A percentile compares a stretch with the other conserved stretches of the same genome.
These are phyloP conservation scores for Discostella stelligeroides DNA, from an alignment of 108 stramenopile species.

Conservation along the genomic window DNA sequence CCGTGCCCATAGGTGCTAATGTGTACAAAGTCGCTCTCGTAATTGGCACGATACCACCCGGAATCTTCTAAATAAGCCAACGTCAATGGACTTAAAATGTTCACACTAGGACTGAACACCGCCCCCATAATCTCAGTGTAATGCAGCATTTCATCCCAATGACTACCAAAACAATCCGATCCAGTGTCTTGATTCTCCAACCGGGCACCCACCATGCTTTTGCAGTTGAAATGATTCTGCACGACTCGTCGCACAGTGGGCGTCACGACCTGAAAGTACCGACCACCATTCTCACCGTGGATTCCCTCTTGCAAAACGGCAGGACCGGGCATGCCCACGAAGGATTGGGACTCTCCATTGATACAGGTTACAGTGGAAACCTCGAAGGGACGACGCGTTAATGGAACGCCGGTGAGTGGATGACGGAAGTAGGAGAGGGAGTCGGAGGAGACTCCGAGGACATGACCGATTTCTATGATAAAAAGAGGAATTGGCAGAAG, in stretches of 20 bases:
- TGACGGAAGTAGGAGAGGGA: constrained; percentile 54
- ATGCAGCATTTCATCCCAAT: constrained; percentile 51
- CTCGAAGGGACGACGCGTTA: constrained; percentile 54
- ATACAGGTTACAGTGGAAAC: constrained; percentile 41
- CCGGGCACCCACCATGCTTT: constrained; percentile 40
- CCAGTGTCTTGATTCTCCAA: constrained; percentile 58
- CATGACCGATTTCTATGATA: constrained; percentile 51
- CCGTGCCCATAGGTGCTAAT: constrained; percentile 53
- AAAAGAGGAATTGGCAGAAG: not conserved
- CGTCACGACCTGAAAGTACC: constrained; percentile 48
- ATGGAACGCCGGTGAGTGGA: constrained; percentile 47
- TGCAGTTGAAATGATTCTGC: constrained; percentile 59
- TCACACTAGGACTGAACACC: constrained; percentile 59
- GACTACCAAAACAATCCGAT: constrained; percentile 55
- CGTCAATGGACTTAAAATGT: constrained; percentile 51
- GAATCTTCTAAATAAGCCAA: constrained; percentile 62
- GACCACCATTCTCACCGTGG: constrained; percentile 40
- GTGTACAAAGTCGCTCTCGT: constrained; percentile 42
- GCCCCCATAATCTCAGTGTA: constrained; percentile 62
- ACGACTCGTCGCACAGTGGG: constrained; percentile 56
- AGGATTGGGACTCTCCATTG: constrained; percentile 26
- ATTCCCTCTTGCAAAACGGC: constrained; percentile 32
- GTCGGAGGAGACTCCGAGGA: constrained; percentile 53
- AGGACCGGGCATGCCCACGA: constrained; percentile 38
- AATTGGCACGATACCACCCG: constrained; percentile 62